Base-by-base conservation (phyloP, 768 basidiomycete genomes). In the Lactarius evosmus region DNA sequence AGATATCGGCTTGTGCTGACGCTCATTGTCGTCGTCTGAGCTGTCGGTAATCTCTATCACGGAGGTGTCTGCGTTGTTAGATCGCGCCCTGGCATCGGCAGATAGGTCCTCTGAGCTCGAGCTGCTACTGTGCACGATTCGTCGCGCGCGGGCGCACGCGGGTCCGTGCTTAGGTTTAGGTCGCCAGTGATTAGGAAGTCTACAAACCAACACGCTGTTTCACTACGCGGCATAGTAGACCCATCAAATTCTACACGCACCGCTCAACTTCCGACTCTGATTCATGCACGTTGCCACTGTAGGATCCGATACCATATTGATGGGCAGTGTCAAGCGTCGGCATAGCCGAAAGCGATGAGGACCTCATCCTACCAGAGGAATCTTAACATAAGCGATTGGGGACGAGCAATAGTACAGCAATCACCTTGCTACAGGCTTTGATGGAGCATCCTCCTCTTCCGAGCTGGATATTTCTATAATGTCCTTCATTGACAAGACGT, bases 41-140 rank as follows among this genome's bases (percentile, higher is more conserved):
- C 64, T 65, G 34, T 65, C 64, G 1, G 55, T 61, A 36, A 65
- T 22, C 49, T 65, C 64, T 38, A 65, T 65, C 11, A 65, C 27
- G 12, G 51, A 38, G 34, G 30, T 1, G 17, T 56, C 53, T 14
- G 30, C 34, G 19, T 51, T 32, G 36, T 30, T 30, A 36, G 38
- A n/a, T 32, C 30, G 53, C 27, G 41, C 30, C 27, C 12, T 29
- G 2, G 32, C n/a, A 16, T 38, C 12, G 52, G n/a, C 27, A 2
- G 33, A 34, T 14, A n/a, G 11, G 11, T 41, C 54, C 25, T 65
- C 63, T 3, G 58, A 56, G 29, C 46, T 46, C 17, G 63, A 64
- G 46, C 40, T n/a, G 17, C 63, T 60, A 19, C 64, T 65, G 30
- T 65, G 60, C 19, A 65, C 40, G 25, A 65, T 49, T 17, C 64